These are phyloP conservation scores for Pythium coloratum DNA, from an alignment of 352 stramenopile genomes.

Conservation along the genomic window DNA sequence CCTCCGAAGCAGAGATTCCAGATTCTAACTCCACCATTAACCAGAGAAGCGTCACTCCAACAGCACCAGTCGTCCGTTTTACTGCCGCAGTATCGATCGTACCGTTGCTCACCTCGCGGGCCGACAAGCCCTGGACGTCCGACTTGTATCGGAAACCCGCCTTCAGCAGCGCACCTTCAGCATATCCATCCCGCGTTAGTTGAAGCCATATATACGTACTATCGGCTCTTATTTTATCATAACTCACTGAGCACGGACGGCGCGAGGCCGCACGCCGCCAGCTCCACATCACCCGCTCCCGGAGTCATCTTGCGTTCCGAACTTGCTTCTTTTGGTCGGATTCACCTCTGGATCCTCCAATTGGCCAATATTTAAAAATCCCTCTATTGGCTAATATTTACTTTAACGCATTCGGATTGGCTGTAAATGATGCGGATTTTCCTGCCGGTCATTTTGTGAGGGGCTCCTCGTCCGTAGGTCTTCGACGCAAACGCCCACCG, in stretches of 20 bases:
- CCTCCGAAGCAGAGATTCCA: constrained; percentile 6
- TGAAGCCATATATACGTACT: neutral
- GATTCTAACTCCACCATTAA: constrained; percentile 4
- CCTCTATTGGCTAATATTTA: neutral
- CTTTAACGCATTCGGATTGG: constrained; percentile 29
- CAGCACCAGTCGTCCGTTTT: no score
- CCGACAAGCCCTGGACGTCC: constrained; percentile 49
- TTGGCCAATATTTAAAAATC: constrained; percentile 15
- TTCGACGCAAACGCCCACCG: neutral
- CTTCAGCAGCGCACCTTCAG: constrained; percentile 53
- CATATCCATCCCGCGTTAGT: neutral
- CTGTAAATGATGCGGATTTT: constrained; percentile 27
- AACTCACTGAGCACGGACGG: constrained; percentile 52
- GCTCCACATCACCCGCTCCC: constrained; percentile 29
- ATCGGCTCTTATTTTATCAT: no score
- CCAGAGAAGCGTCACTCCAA: neutral
- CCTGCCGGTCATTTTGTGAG: constrained; percentile 51
- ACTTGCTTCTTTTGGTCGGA: neutral
- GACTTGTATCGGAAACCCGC: constrained; percentile 60
- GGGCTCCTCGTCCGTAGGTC: constrained; percentile 14
- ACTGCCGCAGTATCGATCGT: neutral
- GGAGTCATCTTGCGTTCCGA: constrained; percentile 21
- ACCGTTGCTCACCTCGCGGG: constrained; percentile 64
- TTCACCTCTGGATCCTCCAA: neutral
- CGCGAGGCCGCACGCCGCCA: constrained; percentile 57